Percentiles rank a stretch among this genome's conserved stretches.
phyloP scores from a whole-genome alignment of 352 stramenopile species.

The Nothophytophthora sp. region DNA sequence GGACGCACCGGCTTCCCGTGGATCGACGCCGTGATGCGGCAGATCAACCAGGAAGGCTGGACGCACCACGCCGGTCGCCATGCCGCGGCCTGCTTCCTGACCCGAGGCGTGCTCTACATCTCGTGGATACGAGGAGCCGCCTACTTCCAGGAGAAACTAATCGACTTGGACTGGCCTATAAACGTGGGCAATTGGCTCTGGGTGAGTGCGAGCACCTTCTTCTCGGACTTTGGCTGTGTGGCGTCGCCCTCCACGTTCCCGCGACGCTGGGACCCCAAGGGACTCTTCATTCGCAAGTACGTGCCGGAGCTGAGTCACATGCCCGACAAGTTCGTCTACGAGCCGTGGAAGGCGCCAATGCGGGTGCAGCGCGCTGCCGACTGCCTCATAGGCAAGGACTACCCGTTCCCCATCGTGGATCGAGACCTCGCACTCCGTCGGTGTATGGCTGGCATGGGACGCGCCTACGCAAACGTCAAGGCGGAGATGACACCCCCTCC shows the following conservation, averaged over 20 bases:
- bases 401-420: constrained; percentile 96
- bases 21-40: constrained; percentile 96
- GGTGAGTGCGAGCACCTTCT: constrained; percentile 95
- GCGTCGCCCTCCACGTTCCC: constrained; percentile 92
- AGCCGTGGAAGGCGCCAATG: constrained; percentile 95
- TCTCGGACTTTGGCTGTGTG: constrained; percentile 95
- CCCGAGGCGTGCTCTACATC: constrained; percentile 94
- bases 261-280: constrained; percentile 94
- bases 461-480: constrained; percentile 27
- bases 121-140: constrained; percentile 91
- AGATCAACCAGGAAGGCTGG: constrained; percentile 90
- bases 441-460: constrained; percentile 92
- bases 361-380: constrained; percentile 82
- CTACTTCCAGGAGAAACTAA: constrained; percentile 91
- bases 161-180: constrained; percentile 96
- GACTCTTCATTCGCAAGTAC: constrained; percentile 92
- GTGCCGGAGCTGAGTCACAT: constrained; percentile 90
- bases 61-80: constrained; percentile 88
- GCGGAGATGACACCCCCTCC: constrained; percentile 13
- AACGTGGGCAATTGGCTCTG: constrained; percentile 98
- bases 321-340: constrained; percentile 96
- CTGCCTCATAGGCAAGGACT: constrained; percentile 93
- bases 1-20: constrained; percentile 96
- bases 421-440: constrained; percentile 84
- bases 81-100: constrained; percentile 96